These are phyloP conservation scores for Termitomyces sp. DNA, from an alignment of 768 basidiomycete genomes.

Conservation along the genomic window DNA sequence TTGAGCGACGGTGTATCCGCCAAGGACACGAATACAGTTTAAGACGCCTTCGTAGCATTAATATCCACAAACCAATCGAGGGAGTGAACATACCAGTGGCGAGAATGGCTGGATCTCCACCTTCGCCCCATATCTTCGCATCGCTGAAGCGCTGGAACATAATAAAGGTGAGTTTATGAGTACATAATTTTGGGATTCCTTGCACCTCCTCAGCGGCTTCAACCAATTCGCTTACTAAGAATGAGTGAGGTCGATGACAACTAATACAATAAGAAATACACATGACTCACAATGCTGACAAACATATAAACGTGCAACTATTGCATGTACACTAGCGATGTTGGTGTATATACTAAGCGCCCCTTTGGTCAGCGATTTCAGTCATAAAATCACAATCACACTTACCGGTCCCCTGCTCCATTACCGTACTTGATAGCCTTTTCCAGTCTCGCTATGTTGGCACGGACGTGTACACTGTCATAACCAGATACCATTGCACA, in stretches of 20 bases:
- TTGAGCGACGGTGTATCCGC: slow-evolving; percentile 48
- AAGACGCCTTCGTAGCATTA: slow-evolving; percentile 35
- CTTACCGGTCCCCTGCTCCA: slow-evolving; percentile 62
- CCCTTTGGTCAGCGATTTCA: not conserved
- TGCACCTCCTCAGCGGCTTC: slow-evolving; percentile 57
- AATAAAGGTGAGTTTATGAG: not conserved
- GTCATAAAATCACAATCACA: not conserved
- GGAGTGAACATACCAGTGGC: slow-evolving; percentile 40
- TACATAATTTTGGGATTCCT: not conserved
- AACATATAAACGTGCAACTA: slow-evolving; percentile 50
- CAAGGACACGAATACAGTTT: slow-evolving; percentile 60
- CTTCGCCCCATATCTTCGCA: slow-evolving; percentile 49
- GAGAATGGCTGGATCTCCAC: slow-evolving; percentile 46
- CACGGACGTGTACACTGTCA: slow-evolving; percentile 59
- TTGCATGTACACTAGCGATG: slow-evolving; percentile 50
- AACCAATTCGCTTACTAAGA: slow-evolving; percentile 52
- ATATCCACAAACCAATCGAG: not conserved
- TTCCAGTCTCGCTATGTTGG: slow-evolving; percentile 55
- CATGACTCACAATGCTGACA: slow-evolving; percentile 54
- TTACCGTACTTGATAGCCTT: slow-evolving; percentile 61
- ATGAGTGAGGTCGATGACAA: slow-evolving; percentile 1
- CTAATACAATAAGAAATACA: not conserved
- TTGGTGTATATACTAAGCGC: slow-evolving; percentile 51
- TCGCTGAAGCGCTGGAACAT: slow-evolving; percentile 46
- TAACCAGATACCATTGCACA: slow-evolving; percentile 62